Evolutionary conservation across 2,329 filamentous ascomycete species (phyloP), one percentile per base, ranked within the genome.

Genomic region (Fusarium zealandicum): DNA sequence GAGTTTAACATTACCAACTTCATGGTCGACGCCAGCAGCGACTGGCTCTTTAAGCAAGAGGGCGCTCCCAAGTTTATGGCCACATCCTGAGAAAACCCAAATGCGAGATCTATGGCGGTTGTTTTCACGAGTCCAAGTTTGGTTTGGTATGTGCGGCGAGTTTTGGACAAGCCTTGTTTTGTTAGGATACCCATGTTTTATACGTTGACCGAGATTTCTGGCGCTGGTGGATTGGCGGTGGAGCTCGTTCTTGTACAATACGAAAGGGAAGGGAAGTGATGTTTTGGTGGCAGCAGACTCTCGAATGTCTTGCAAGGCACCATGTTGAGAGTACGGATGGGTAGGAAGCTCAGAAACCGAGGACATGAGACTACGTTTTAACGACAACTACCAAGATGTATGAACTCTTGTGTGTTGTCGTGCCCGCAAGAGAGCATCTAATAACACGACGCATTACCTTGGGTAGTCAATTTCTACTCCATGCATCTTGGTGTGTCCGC

Each of bases 1-100:
- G 87, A 90, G 70, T 90, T 89, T 64, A 91, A 91, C 64, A 91
- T 91, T 54, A 90, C 86, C 38, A 90, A 91, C 66, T 91, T 89
- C 64, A 90, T 88, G 83, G 82, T 90, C 25, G 88, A 91, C 73
- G 85, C 84, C 2, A 89, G 83, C 63, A 86, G 85, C 57, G 88
- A 91, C 70, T 91, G 89, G 88, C 79, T 90, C n/a, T 87, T 85
- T 52, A 87, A 87, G 67, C 78, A 81, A 50, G 76, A 78, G 18
- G 66, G 64, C 2, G 57, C 52, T 4, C 52, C 57, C 6, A 69
- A 71, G 36, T 72, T 62, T 37, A 65, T 72, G 63, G 54, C 69
- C 30, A 51, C 63, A 22, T 36, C 52, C 45, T 57, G 49, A 59
- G 20, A 20, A 20, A 33, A 17, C 14, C 32, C n/a, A 18, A n/a